phyloP scores from a whole-genome alignment of 2,329 filamentous ascomycete genomes.

The Verticillium dahliae region DNA sequence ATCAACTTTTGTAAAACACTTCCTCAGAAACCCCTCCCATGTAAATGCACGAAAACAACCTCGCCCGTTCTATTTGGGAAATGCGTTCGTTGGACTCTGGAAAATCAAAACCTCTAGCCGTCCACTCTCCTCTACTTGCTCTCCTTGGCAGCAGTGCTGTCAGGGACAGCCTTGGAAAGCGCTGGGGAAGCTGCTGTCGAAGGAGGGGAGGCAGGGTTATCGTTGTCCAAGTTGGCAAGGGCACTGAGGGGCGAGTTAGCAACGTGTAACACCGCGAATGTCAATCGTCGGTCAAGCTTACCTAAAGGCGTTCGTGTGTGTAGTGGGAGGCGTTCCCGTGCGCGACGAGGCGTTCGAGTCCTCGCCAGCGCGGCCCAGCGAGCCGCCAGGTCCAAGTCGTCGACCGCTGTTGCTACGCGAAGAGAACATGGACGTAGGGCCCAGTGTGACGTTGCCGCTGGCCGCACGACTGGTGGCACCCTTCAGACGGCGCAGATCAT shows the following conservation, averaged over 20 bases:
- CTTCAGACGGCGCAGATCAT: conserved; percentile 76
- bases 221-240: conserved; percentile 55
- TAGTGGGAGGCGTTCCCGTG: conserved; percentile 77
- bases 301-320: conserved; percentile 89
- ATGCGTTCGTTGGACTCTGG: conserved; percentile 29
- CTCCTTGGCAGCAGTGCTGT: conserved; percentile 30
- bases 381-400: conserved; percentile 68
- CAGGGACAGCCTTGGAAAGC: conserved; percentile 55
- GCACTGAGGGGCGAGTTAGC: conserved; percentile 36
- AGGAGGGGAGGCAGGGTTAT: conserved; percentile 63
- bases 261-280: not conserved
- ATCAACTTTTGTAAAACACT: conserved; percentile 43
- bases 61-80: conserved; percentile 45
- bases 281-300: conserved; percentile 39
- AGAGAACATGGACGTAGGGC: conserved; percentile 79
- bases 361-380: conserved; percentile 67
- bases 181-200: conserved; percentile 62
- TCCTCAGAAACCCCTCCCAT: conserved; percentile 34
- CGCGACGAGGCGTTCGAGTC: conserved; percentile 85
- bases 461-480: conserved; percentile 50
- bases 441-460: conserved; percentile 61
- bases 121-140: conserved; percentile 30
- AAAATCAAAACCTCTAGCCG: conserved; percentile 16
- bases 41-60: conserved; percentile 41
- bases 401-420: conserved; percentile 89